phyloP scores from a whole-genome alignment of 345 rosid genomes.

The Hibiscus tridactylites region DNA sequence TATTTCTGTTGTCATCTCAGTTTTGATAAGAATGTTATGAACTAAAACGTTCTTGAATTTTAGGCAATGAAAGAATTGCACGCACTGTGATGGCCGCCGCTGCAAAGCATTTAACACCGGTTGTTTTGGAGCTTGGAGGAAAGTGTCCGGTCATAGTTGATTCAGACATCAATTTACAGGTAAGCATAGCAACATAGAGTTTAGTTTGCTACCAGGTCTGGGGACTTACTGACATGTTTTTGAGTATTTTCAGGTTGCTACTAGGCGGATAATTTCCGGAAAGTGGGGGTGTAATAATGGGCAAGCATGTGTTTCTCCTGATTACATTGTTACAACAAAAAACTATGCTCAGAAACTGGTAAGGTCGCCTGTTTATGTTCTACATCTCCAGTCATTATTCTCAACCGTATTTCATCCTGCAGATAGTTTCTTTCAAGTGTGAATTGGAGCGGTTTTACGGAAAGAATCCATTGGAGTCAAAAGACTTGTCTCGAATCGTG shows the following conservation, averaged over 20 bases:
- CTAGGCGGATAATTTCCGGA: slow-evolving; percentile 70
- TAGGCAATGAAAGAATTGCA: slow-evolving; percentile 71
- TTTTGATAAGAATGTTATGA: neutral
- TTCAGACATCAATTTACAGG: slow-evolving; percentile 58
- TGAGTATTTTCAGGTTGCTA: slow-evolving; percentile 46
- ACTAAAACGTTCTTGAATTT: slow-evolving; percentile 11
- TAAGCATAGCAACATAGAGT: slow-evolving; percentile 14
- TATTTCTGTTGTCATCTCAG: neutral
- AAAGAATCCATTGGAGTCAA: slow-evolving; percentile 64
- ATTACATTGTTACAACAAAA: slow-evolving; percentile 71
- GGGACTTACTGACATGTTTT: slow-evolving; percentile 12
- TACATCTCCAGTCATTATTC: slow-evolving; percentile 7
- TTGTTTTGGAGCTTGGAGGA: slow-evolving; percentile 91
- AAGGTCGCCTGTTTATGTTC: slow-evolving; percentile 19
- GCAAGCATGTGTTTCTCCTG: slow-evolving; percentile 88
- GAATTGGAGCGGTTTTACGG: slow-evolving; percentile 74
- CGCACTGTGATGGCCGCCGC: slow-evolving; percentile 93
- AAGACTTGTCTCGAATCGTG: slow-evolving; percentile 76
- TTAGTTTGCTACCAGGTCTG: neutral
- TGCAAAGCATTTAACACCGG: slow-evolving; percentile 93
- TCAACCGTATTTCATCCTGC: slow-evolving; percentile 4
- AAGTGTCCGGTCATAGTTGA: slow-evolving; percentile 83
- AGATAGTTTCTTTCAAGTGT: slow-evolving; percentile 59
- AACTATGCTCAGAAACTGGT: slow-evolving; percentile 69
- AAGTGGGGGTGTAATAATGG: slow-evolving; percentile 95